Evolutionary conservation across 768 basidiomycete species (phyloP).

Genomic region (Zangia roseola): DNA sequence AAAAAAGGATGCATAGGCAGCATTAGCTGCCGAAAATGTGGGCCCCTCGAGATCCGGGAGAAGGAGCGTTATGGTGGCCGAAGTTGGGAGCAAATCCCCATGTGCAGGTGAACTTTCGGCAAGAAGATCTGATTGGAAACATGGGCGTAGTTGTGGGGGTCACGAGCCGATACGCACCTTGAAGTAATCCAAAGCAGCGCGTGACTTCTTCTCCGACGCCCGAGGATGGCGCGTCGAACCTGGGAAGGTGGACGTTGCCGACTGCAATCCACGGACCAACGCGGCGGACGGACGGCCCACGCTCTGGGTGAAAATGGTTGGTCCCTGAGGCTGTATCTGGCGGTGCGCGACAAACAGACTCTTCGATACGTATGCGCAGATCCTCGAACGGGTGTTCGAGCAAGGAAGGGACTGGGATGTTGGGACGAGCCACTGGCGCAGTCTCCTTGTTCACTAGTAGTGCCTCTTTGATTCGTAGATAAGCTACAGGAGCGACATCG

Average conservation of each 20-base stretch:
- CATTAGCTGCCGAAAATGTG: conserved; percentile 75
- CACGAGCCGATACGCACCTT: conserved; percentile 43
- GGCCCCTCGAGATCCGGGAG: conserved; percentile 69
- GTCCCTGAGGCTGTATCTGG: not conserved
- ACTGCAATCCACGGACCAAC: conserved; percentile 70
- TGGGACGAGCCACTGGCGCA: not conserved
- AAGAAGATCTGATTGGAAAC: conserved; percentile 48
- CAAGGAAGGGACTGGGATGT: conserved; percentile 46
- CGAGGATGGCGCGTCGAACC: conserved; percentile 42
- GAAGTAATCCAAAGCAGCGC: conserved; percentile 61
- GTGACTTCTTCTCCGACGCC: conserved; percentile 71
- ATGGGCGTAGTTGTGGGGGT: not conserved
- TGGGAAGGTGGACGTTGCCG: conserved; percentile 46
- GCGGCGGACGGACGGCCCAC: conserved; percentile 21
- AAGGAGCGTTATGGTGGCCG: conserved; percentile 74
- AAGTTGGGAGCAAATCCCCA: conserved; percentile 15
- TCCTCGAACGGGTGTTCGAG: conserved; percentile 37
- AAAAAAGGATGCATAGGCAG: conserved; percentile 77
- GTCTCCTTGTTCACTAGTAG: conserved; percentile 55
- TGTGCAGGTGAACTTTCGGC: conserved; percentile 38
- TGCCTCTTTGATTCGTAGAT: conserved; percentile 75
- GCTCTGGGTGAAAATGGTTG: not conserved
- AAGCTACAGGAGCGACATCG: conserved; percentile 89
- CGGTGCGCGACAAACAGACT: conserved; percentile 5
- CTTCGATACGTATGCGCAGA: conserved; percentile 8